phyloP scores from a whole-genome alignment of 768 basidiomycete species.

The Trametes elegans region DNA sequence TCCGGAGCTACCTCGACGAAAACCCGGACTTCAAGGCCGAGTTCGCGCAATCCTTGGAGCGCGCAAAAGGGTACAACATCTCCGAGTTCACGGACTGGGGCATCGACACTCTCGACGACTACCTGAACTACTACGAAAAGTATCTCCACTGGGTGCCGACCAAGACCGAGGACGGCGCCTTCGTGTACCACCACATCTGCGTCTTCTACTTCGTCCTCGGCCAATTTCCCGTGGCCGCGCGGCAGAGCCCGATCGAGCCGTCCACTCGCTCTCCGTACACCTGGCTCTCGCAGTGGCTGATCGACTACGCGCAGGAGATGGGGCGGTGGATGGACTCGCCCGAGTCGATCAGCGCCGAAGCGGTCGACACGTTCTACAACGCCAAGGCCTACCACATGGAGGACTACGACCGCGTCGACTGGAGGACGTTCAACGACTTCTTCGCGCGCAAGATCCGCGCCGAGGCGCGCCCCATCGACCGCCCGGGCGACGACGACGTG shows the following conservation, averaged over 20 bases:
- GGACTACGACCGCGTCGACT: slow-evolving; percentile 15
- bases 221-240: slow-evolving; percentile 1
- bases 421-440: slow-evolving; percentile 26
- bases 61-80: slow-evolving; percentile 2
- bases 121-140: slow-evolving; percentile 14
- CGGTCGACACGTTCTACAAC: slow-evolving; percentile 13
- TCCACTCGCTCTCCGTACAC: slow-evolving; percentile 2
- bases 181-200: slow-evolving; percentile 18
- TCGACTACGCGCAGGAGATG: slow-evolving; percentile 20
- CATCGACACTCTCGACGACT: slow-evolving; percentile 18
- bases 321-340: slow-evolving; percentile 19
- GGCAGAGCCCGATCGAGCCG: slow-evolving; percentile 16
- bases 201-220: slow-evolving; percentile 24
- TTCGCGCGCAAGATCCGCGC: slow-evolving; percentile 19
- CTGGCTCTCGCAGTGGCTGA: slow-evolving; percentile 21
- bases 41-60: slow-evolving; percentile 10
- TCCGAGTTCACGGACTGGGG: slow-evolving; percentile 12
- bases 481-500: background rate
- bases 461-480: slow-evolving; percentile 10
- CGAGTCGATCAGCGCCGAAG: slow-evolving; percentile 12
- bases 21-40: slow-evolving; percentile 12
- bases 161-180: slow-evolving; percentile 7
- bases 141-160: slow-evolving; percentile 18
- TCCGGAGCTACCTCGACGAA: slow-evolving; percentile 6
- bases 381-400: slow-evolving; percentile 16